These are phyloP conservation scores for Purpureocillium lavendulum DNA, from an alignment of 2,329 filamentous ascomycete species.

Conservation along the genomic window DNA sequence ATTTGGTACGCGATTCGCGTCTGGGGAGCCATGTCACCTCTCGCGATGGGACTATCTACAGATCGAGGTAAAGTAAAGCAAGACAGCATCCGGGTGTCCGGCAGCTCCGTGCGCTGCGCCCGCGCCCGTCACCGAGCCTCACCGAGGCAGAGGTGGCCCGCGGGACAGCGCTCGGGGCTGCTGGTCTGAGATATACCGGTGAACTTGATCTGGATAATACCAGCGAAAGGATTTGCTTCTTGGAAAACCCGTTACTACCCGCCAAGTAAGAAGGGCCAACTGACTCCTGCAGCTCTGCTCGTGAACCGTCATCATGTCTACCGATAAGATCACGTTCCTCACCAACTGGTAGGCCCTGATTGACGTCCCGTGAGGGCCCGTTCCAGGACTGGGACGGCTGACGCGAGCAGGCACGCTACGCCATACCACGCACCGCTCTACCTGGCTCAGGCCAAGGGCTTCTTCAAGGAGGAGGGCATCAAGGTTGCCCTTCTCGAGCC, in stretches of 20 bases:
- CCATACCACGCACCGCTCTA: constrained; percentile 74
- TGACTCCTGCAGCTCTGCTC: constrained; percentile 37
- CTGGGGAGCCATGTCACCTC: constrained; percentile 16
- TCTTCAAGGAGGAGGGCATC: constrained; percentile 67
- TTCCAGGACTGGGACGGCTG: not conserved
- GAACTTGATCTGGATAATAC: constrained; percentile 85
- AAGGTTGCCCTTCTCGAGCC: constrained; percentile 72
- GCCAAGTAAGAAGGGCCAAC: constrained; percentile 24
- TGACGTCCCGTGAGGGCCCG: too few species aligned
- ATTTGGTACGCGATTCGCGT: constrained; percentile 10
- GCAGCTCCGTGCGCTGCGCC: constrained; percentile 8
- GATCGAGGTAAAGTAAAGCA: constrained; percentile 37
- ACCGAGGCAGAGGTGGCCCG: not conserved
- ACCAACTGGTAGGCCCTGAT: constrained; percentile 60
- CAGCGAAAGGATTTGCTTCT: constrained; percentile 84
- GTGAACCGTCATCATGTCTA: constrained; percentile 56
- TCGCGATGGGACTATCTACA: constrained; percentile 24
- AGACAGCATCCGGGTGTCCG: constrained; percentile 39
- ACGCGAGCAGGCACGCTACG: constrained; percentile 59
- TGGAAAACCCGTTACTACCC: constrained; percentile 29
- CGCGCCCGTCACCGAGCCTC: not conserved
- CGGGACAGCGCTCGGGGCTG: constrained; percentile 11
- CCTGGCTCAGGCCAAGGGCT: constrained; percentile 67
- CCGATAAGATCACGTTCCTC: constrained; percentile 78
- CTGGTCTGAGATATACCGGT: constrained; percentile 68